Conservation (phyloP, 352 stramenopile genomes). For the Globisporangium cederbergense region DNA sequence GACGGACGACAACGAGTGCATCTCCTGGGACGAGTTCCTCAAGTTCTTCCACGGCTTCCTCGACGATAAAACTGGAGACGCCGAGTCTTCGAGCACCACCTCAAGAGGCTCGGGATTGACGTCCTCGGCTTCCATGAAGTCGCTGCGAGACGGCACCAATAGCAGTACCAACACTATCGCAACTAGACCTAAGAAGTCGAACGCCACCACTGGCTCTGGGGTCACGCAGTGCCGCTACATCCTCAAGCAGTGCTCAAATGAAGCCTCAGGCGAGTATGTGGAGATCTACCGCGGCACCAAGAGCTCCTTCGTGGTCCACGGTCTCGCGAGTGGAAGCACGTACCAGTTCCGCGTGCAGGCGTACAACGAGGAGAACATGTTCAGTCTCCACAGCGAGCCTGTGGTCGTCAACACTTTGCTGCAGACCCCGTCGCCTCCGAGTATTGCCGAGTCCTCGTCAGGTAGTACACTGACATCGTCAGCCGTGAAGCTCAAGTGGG, state of each 20-base stretch:
- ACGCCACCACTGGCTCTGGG: slow-evolving; percentile 4
- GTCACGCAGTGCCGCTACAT: slow-evolving; percentile 60
- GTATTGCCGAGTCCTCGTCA: slow-evolving; percentile 28
- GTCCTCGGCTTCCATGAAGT: slow-evolving; percentile 11
- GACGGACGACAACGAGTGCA: slow-evolving; percentile 85
- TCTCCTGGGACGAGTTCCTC: slow-evolving; percentile 86
- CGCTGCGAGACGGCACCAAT: slow-evolving; percentile 2
- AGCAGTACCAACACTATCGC: background rate
- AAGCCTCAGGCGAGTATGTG: slow-evolving; percentile 77
- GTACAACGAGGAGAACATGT: slow-evolving; percentile 68
- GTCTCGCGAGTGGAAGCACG: slow-evolving; percentile 73
- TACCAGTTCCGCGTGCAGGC: slow-evolving; percentile 90
- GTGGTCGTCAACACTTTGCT: slow-evolving; percentile 85
- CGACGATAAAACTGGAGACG: slow-evolving; percentile 26
- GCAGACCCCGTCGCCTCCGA: slow-evolving; percentile 56
- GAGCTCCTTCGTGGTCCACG: slow-evolving; percentile 68
- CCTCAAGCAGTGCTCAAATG: slow-evolving; percentile 83
- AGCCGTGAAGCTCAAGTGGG: slow-evolving; percentile 57
- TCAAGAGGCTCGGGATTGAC: background rate
- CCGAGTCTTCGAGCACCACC: slow-evolving; percentile 16
- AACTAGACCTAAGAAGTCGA: background rate
- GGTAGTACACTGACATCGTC: slow-evolving; percentile 8
- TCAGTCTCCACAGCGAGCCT: slow-evolving; percentile 65
- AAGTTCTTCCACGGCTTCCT: slow-evolving; percentile 68
- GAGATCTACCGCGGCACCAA: slow-evolving; percentile 81